These are phyloP conservation scores for Bathelium albidoporum DNA, from an alignment of 495 filamentous ascomycete species.

Conservation along the genomic window DNA sequence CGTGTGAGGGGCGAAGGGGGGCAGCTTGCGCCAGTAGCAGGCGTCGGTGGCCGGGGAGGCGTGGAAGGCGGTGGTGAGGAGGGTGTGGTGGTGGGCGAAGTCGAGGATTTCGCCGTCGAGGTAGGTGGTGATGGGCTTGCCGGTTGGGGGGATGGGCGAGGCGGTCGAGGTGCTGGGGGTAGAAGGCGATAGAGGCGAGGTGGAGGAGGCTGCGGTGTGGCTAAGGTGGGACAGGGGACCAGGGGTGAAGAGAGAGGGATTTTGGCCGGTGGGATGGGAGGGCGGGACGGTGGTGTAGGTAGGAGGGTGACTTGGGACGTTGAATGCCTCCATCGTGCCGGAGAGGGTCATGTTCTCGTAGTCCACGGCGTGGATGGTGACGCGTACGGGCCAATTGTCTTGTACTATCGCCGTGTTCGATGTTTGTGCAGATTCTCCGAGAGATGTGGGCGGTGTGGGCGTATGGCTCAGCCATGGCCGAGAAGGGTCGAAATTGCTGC, in stretches of 20 bases:
- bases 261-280: constrained; percentile 11
- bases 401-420: constrained; percentile 23
- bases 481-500: constrained; percentile 20
- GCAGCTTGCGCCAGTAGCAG: constrained; percentile 60
- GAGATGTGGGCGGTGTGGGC: constrained; percentile 10
- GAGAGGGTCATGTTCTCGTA: constrained; percentile 52
- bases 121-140: constrained; percentile 60
- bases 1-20: constrained; percentile 51
- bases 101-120: constrained; percentile 72
- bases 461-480: constrained; percentile 27
- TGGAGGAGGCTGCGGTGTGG: not conserved
- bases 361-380: constrained; percentile 60
- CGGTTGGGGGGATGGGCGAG: constrained; percentile 28
- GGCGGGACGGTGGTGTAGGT: constrained; percentile 10
- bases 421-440: not conserved
- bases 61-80: constrained; percentile 59
- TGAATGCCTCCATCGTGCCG: constrained; percentile 71
- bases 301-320: constrained; percentile 44
- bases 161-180: constrained; percentile 42
- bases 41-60: constrained; percentile 52
- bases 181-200: constrained; percentile 34
- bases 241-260: not conserved
- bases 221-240: not conserved
- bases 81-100: constrained; percentile 50
- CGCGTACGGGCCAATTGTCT: constrained; percentile 63